Evolutionary conservation across 805 yeast species (phyloP).

Genomic region (Kuraishia ogatae): DNA sequence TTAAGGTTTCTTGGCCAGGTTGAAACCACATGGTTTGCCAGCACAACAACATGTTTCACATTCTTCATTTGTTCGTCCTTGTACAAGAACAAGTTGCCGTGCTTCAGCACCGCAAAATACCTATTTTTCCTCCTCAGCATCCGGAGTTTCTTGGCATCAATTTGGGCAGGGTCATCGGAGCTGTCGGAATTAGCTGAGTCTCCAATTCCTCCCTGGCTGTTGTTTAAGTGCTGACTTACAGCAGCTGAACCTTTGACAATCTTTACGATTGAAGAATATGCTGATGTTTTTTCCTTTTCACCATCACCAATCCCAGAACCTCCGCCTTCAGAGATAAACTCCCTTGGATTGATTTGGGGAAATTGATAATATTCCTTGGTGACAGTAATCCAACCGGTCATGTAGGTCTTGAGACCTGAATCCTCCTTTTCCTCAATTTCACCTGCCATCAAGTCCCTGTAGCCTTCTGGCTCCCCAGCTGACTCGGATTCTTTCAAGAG

Average conservation of each 20-base stretch:
- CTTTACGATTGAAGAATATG: slow-evolving; percentile 7
- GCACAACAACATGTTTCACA: slow-evolving; percentile 70
- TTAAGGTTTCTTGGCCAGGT: slow-evolving; percentile 76
- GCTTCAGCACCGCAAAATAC: slow-evolving; percentile 66
- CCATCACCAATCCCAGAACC: neutral
- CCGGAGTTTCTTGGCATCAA: slow-evolving; percentile 29
- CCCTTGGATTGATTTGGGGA: slow-evolving; percentile 27
- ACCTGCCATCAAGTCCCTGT: slow-evolving; percentile 41
- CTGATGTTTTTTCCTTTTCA: neutral
- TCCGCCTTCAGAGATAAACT: slow-evolving; percentile 6
- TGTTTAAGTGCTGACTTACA: neutral
- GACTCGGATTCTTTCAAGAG: neutral
- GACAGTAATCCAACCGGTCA: slow-evolving; percentile 78
- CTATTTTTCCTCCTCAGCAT: slow-evolving; percentile 43
- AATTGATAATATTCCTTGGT: slow-evolving; percentile 64
- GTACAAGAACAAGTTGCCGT: slow-evolving; percentile 84
- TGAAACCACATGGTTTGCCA: slow-evolving; percentile 61
- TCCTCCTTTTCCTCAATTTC: slow-evolving; percentile 51
- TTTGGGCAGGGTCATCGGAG: slow-evolving; percentile 16
- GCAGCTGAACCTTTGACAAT: slow-evolving; percentile 10
- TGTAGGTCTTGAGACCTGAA: slow-evolving; percentile 56
- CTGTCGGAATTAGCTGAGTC: neutral
- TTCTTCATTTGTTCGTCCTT: slow-evolving; percentile 56
- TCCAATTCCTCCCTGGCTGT: neutral
- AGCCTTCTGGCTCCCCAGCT: slow-evolving; percentile 17